These are phyloP conservation scores for Gossypium turneri DNA, from an alignment of 345 rosid species.

Conservation along the genomic window DNA sequence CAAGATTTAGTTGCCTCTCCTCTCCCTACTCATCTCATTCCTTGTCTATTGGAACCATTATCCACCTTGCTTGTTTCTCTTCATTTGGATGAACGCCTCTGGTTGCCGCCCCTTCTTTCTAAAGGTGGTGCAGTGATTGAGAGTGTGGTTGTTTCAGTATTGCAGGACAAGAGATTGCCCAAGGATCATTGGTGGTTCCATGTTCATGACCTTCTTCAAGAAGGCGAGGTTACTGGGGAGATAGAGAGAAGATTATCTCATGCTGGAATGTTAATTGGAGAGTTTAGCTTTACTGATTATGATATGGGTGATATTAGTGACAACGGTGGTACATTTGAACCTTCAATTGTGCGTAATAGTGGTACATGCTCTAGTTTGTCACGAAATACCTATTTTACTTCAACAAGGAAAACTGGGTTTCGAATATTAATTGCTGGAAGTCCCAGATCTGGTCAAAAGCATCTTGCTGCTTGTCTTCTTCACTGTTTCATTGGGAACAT, in stretches of 20 bases:
- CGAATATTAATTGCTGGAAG: conserved; percentile 74
- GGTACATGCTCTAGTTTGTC: conserved; percentile 25
- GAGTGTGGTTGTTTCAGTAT: conserved; percentile 50
- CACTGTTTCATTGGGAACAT: conserved; percentile 74
- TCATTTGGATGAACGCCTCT: conserved; percentile 71
- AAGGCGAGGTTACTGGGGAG: conserved; percentile 50
- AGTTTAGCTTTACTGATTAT: conserved; percentile 32
- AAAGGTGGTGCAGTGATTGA: conserved; percentile 57
- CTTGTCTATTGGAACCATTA: conserved; percentile 70
- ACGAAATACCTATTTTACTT: conserved; percentile 33
- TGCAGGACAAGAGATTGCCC: conserved; percentile 50
- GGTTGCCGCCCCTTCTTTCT: conserved; percentile 68
- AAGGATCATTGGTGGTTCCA: conserved; percentile 62
- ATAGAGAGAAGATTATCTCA: conserved; percentile 53
- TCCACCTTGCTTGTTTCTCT: conserved; percentile 70
- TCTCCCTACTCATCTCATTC: conserved; percentile 75
- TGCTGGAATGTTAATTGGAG: conserved; percentile 59
- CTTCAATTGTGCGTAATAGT: conserved; percentile 28
- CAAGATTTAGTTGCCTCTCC: conserved; percentile 71
- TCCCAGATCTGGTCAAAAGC: conserved; percentile 83
- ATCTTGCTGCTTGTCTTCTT: conserved; percentile 89
- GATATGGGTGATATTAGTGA: conserved; percentile 36
- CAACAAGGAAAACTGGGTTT: conserved; percentile 57
- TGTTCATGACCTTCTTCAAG: conserved; percentile 55
- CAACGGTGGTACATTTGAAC: conserved; percentile 27